Evolutionary conservation across 2,329 filamentous ascomycete genomes (phyloP).

Genomic region (Pseudogymnoascus sp.): DNA sequence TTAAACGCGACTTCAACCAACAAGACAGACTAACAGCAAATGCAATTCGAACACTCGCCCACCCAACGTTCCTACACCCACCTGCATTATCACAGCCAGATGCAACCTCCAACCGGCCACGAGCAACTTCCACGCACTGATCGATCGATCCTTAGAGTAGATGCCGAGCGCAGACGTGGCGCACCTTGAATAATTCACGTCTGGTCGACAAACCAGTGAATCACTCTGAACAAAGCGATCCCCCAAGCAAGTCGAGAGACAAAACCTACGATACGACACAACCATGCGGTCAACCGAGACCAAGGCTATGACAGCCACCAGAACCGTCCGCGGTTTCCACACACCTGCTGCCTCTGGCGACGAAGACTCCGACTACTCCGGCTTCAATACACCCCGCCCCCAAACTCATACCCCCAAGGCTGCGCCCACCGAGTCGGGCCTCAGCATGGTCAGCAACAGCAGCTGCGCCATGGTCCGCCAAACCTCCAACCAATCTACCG

Average conservation of each 20-base stretch:
- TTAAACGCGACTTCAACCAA: not conserved
- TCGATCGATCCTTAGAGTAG: conserved; percentile 27
- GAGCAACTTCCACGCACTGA: conserved; percentile 29
- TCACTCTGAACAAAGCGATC: not conserved
- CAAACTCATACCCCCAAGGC: conserved; percentile 20
- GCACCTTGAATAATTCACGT: conserved; percentile 26
- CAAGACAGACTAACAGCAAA: not conserved
- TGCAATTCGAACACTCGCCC: conserved; percentile 1
- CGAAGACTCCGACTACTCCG: conserved; percentile 45
- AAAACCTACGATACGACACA: not conserved
- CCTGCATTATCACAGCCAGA: conserved; percentile 16
- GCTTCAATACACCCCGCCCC: conserved; percentile 31
- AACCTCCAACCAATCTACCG: conserved; percentile 35
- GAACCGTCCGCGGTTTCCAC: conserved; percentile 28
- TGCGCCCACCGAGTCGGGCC: conserved; percentile 24
- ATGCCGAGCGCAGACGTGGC: conserved; percentile 29
- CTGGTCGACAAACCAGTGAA: not conserved
- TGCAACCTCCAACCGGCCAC: conserved; percentile 26
- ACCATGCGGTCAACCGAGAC: conserved; percentile 1
- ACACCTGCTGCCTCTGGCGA: conserved; percentile 40
- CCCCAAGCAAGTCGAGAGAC: not conserved
- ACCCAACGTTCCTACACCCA: not conserved
- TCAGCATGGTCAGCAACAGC: conserved; percentile 29
- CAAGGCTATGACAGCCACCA: conserved; percentile 21
- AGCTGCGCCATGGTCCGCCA: conserved; percentile 51